Evolutionary conservation across 2,329 filamentous ascomycete genomes (phyloP), one percentile per base, ranked within the genome.

Genomic region (Neofusicoccum parvum): DNA sequence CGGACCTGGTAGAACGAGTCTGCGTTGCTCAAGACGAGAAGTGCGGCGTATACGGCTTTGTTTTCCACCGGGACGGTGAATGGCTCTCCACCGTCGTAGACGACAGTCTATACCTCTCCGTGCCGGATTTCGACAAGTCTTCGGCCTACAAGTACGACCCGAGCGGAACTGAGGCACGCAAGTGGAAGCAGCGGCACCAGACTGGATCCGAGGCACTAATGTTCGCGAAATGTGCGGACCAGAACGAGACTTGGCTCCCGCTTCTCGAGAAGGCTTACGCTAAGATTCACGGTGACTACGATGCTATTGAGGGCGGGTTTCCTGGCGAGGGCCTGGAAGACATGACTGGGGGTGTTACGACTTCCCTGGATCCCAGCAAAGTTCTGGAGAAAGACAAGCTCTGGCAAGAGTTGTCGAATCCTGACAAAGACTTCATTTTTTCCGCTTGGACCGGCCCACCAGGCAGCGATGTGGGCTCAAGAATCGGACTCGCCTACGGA

Each of bases 61-160:
- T 95, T 11, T 94, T 95, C 73, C 87, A 91, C 76, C 86, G 91
- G 69, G 92, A 94, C 70, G 92, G 92, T 62, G 92, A 95, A 77
- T 97, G 92, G 93, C 91, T 94, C 65, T 92, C 93, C 71, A 93
- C 91, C 66, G 94, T 97, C 68, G 88, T 97, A 66, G 93, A 97
- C 73, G 93, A 97, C 77, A 96, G 96, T 78, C 83, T 97, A 2
- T 95, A 90, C 73, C 84, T 94, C 27, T 89, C 87, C 63, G 89
- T 89, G 0, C 88, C 90, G 1, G 88, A 89, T 72, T 94, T 90
- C 82, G 90, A 94, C 69, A 5, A 11, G 23, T 20, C 3, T 5
- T 0, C 3, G 3, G 36, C 23, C 0, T 96, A 92, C 75, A 85
- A 96, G 17, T 91, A 56, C 37, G 53, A 56, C 6, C 89, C 0